Base-by-base conservation (phyloP, 2,329 filamentous ascomycete species). In the Shiraia sp. region DNA sequence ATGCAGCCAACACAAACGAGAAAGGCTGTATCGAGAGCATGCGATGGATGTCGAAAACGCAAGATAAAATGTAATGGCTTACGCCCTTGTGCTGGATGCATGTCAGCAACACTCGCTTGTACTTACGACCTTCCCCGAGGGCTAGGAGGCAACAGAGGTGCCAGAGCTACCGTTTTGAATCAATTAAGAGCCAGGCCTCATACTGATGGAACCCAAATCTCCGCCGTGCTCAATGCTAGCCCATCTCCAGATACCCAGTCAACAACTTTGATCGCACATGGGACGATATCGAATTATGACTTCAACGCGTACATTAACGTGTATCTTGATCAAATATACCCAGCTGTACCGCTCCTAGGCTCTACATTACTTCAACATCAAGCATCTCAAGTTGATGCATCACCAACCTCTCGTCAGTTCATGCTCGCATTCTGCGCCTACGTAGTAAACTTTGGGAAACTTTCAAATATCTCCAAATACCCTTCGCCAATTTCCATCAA, bases 51-150 rank as follows among this genome's bases (percentile, higher is more conserved):
- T 65, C 85, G 87, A 74, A 82, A 83, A 52, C 81, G 85, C 66
- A 88, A 88, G 69, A 85, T 88, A 64, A 87, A 86, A 66, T 88
- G 85, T 63, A 83, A 87, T 61, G 83, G 84, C 43, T 74, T 82
- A 62, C 83, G 83, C 57, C 85, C 86, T 14, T 90, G 86, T 68
- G 79, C 81, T 46, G 87, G 88, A 69, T 89, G 86, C 69, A 76
- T 77, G 10, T 80, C 83, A 6, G 82, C 85, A 6, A 22, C 27
- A 10, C 23, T 45, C 22, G 34, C 36, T 26, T 49, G 45, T 24
- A 42, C 45, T 78, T 82, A 58, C 35, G 27, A 37, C 15, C 22
- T 32, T 13, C 46, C 38, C 10, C 32, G 46, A 24, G 42, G 45
- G 7, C 45, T 35, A 35, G 41, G 45, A 32, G 45, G 45, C 27